Base-by-base conservation (phyloP, 1,284 basidiomycete species). In the Boletus smithii region DNA sequence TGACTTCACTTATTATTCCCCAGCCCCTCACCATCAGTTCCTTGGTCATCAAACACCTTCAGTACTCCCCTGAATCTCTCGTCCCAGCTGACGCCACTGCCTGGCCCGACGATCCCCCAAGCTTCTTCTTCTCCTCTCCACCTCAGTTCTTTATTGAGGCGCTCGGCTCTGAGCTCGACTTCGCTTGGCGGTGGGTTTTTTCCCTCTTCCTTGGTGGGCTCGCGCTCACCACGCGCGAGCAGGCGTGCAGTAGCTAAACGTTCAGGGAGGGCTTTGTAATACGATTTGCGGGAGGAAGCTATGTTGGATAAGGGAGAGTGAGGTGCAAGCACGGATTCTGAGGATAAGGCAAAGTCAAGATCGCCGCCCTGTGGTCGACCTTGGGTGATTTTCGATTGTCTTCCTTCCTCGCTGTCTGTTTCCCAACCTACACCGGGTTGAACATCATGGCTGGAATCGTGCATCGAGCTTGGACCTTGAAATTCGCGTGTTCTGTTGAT, bases 141-240 rank as follows among this genome's bases (percentile, higher is more conserved):
- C 54, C 83, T 76, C 56, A 83, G 68, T 73, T 97, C 94, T 71
- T 92, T 94, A 68, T 86, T 86, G 68, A 91, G 68, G 50, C 91
- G 74, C 69, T 94, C 90, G 18, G 83, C 83, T 39, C 84, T 79
- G 42, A 97, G 74, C 61, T 95, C 90, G 20, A 90, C 83, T 69
- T 98, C 91, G 2, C 87, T 93, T 30, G 82, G 83, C 6, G 94
- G 91, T 3, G 91, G 90, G 57, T 90, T 82, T 35, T 78, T 78
- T 50, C 73, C 67, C 70, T 98, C 95, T 48, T 89, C 87, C 62
- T 88, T 88, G 7, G 89, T 95, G 14, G 86, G 82, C 60, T 94
- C 88, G n/a, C 93, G 77, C 35, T 79, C 79, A 2, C 91, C 84
- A 5, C 81, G 76, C 3, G 86, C 81, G 18, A 97, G 76, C 34